These are phyloP conservation scores for Epichloe typhina DNA, from an alignment of 2,329 filamentous ascomycete species.

Conservation along the genomic window DNA sequence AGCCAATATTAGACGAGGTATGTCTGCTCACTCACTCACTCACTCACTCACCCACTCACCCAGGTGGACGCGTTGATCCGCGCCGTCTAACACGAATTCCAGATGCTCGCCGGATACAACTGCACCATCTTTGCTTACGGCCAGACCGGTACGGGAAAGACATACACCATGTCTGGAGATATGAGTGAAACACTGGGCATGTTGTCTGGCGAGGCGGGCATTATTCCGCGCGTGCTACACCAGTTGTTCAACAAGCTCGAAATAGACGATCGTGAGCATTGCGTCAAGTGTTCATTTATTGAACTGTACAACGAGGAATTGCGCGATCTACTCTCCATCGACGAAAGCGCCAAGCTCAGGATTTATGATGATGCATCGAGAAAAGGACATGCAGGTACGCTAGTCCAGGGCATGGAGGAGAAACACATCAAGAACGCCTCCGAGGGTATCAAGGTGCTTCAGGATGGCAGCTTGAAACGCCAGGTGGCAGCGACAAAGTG, in stretches of 20 bases:
- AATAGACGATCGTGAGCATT: conserved; percentile 64
- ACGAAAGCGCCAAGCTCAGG: conserved; percentile 79
- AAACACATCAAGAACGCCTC: conserved; percentile 75
- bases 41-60: neutral
- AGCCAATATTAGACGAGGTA: conserved; percentile 86
- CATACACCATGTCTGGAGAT: conserved; percentile 98
- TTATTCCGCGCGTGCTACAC: conserved; percentile 84
- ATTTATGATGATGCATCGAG: conserved; percentile 87
- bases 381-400: conserved; percentile 69
- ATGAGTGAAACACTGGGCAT: conserved; percentile 80
- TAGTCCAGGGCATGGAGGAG: conserved; percentile 98
- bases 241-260: conserved; percentile 78
- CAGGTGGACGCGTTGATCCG: neutral
- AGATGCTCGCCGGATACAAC: conserved; percentile 92
- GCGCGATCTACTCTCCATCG: conserved; percentile 70
- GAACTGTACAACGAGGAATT: conserved; percentile 97
- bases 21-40: conserved; percentile 11
- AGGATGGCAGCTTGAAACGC: conserved; percentile 79
- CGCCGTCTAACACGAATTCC: neutral
- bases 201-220: conserved; percentile 81
- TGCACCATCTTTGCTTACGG: conserved; percentile 99
- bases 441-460: conserved; percentile 78
- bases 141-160: conserved; percentile 95
- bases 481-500: conserved; percentile 99
- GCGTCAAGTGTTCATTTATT: conserved; percentile 96